These are phyloP conservation scores for Metschnikowia peoriensis DNA, from an alignment of 805 yeast genomes.

Conservation along the genomic window DNA sequence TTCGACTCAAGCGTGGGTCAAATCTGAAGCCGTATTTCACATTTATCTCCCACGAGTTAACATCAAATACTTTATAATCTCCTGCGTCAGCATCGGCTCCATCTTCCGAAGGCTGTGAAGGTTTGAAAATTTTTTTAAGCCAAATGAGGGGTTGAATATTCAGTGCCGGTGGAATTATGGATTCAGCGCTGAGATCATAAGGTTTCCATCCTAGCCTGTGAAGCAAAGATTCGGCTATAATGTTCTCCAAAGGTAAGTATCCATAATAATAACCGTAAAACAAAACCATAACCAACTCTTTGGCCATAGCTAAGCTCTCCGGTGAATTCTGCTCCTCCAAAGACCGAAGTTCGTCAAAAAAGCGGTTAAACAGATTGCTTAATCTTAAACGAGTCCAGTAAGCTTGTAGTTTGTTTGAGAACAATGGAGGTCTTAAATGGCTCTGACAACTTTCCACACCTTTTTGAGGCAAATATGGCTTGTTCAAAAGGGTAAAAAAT, in stretches of 20 bases:
- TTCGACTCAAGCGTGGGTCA: slow-evolving; percentile 32
- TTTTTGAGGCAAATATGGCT: slow-evolving; percentile 33
- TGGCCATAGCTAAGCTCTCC: slow-evolving; percentile 23
- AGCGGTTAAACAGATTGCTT: slow-evolving; percentile 29
- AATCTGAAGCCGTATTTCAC: slow-evolving; percentile 37
- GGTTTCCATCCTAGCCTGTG: slow-evolving; percentile 44
- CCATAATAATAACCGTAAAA: slow-evolving; percentile 46
- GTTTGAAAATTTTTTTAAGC: slow-evolving; percentile 25
- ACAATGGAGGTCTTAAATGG: slow-evolving; percentile 33
- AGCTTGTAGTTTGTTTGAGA: slow-evolving; percentile 33
- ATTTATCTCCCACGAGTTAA: slow-evolving; percentile 40
- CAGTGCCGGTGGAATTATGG: not conserved
- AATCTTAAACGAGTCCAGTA: slow-evolving; percentile 43
- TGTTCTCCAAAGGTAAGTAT: slow-evolving; percentile 40
- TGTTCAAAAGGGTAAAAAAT: slow-evolving; percentile 28
- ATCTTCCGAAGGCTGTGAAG: slow-evolving; percentile 10
- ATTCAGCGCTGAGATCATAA: slow-evolving; percentile 21
- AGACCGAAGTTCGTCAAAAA: slow-evolving; percentile 29
- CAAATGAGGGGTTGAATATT: slow-evolving; percentile 19
- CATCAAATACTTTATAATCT: slow-evolving; percentile 43
- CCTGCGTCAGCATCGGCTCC: slow-evolving; percentile 26
- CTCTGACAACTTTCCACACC: not conserved
- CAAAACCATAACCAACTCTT: slow-evolving; percentile 38
- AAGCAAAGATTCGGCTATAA: slow-evolving; percentile 41
- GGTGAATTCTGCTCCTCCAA: slow-evolving; percentile 22